Evolutionary conservation across 768 basidiomycete species (phyloP), one percentile per base, ranked within the genome.

Genomic region (Boletus coccyginus): DNA sequence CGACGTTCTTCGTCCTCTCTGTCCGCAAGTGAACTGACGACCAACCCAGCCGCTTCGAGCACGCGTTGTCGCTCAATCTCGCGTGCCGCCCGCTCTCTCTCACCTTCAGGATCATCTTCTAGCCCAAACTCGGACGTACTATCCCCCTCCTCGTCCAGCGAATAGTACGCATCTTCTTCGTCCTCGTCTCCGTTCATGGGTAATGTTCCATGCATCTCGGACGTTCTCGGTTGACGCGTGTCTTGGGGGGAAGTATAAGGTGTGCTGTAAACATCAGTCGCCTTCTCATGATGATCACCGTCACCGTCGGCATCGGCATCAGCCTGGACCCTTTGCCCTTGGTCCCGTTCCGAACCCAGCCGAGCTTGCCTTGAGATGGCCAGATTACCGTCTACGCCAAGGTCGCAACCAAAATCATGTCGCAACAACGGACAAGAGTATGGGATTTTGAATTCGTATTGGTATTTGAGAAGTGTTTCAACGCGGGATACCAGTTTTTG

Each of bases 1-100:
- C 5, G 27, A 5, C 7, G 10, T 17, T 2, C 41, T 14, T 44
- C 16, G 12, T 48, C 40, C 4, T 45, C 49, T 7, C 9, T 29
- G 0, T 50, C 50, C 8, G 7, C 29, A 2, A 41, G 53, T 1
- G 50, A 55, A 85, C 83, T 38, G 80, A 96, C 79, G 53, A 92
- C 84, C 27, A 97, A 75, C 3, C 95, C 95, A 0, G 94, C 94
- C 0, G 92, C 90, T 66, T 92, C 85, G n/a, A 98, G 75, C 8
- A 97, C 92, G 19, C 87, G 80, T 61, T 84, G 84, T 21, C 92
- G 78, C 66, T 96, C 94, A 17, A 80, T 73, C 54, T 86, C 92
- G 32, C 91, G 82, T 17, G 83, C 81, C 50, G 78, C 78, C 12
- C 74, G 75, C 51, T 86, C 83, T 17, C 4, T 53, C 42, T 80